Evolutionary conservation across 495 filamentous ascomycete species (phyloP), one percentile per base, ranked within the genome.

Genomic region (Baudoinia panamericana): DNA sequence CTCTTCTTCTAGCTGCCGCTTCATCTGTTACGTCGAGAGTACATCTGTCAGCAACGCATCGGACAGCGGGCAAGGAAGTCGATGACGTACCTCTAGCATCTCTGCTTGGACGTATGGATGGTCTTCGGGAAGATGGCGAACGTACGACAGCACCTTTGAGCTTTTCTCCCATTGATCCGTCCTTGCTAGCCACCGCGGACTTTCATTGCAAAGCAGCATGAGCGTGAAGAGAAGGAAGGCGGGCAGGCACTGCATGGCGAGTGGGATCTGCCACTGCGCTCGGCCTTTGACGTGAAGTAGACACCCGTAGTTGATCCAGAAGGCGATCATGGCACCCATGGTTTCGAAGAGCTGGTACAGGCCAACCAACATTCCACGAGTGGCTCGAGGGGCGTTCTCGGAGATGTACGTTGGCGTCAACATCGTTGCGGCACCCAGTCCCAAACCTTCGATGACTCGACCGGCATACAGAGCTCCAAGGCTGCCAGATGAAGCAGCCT

Each of bases 321-420:
- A 44, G 60, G 75, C 72, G 17, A 83, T 59, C 72, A 80, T 79
- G 50, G 71, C 71, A 16, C 77, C 78, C 25, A 64, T 63, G 22
- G 63, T 64, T 41, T 69, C 75, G 51, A 83, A 82, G 4, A 82
- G 67, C 48, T 83, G 78, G 51, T 82, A 82, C 40, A 82, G 63
- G 34, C 76, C 76, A 20, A 75, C 82, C 25, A 84, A 60, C 15
- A 70, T 70, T 21, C 79, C 78, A 31, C 79, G 78, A 48, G 82
- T 81, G 25, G 75, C 76, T 30, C 78, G 65, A 3, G 80, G 79
- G 9, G 79, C 76, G 39, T 79, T 82, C 49, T 84, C 80, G 21
- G 65, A 59, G 30, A 71, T 34, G 50, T 68, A 71, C 21, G 75
- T 61, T 10, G 75, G 75, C 28, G 70, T 73, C 39, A 80, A 60